Base-by-base conservation (phyloP, 495 filamentous ascomycete genomes). In the Cercophora sp. region DNA sequence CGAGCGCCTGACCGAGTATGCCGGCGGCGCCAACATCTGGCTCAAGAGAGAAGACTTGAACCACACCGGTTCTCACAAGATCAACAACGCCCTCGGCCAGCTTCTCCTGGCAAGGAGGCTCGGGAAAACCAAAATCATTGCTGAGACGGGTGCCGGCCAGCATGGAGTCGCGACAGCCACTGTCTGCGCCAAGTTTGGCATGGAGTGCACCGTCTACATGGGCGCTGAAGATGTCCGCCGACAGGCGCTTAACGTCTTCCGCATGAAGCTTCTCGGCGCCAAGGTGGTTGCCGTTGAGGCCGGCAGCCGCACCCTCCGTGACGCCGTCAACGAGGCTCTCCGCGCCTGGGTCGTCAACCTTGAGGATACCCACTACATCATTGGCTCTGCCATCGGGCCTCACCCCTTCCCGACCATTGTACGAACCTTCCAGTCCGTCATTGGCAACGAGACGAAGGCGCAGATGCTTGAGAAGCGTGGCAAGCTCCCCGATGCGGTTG, bases 331-430 rank as follows among this genome's bases (percentile, higher is more conserved):
- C 73, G 92, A 96, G 65, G 89, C 91, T 2, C 71, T 96, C 56
- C 82, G 91, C 25, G 83, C 86, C 53, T 96, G 91, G 89, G 88
- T 96, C 8, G 85, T 88, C 35, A 74, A 87, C 48, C 83, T 96
- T 3, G 79, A 83, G 48, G 89, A 87, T n/a, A 96, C 91, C 0
- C 91, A 96, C 69, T 96, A 96, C 78, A 91, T 96, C 69, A 93
- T 96, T 58, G 91, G 91, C 22, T 93, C 88, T 9, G 91, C 91
- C 25, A 96, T 96, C 60, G 91, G 91, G 0, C 91, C 91, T 10
- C 91, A 96, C 57, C 91, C 91, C 3, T 96, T 94, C 82, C 91
- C 91, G 1, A 96, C 89, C 47, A 96, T 96, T 54, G 91, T 96
- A 8, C 84, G 91, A 37, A 96, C 90, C 0, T 96, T 96, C 82